These are phyloP conservation scores for Mucor circinelloides DNA, from an alignment of 371 early-diverging fungal genomes.

Conservation along the genomic window DNA sequence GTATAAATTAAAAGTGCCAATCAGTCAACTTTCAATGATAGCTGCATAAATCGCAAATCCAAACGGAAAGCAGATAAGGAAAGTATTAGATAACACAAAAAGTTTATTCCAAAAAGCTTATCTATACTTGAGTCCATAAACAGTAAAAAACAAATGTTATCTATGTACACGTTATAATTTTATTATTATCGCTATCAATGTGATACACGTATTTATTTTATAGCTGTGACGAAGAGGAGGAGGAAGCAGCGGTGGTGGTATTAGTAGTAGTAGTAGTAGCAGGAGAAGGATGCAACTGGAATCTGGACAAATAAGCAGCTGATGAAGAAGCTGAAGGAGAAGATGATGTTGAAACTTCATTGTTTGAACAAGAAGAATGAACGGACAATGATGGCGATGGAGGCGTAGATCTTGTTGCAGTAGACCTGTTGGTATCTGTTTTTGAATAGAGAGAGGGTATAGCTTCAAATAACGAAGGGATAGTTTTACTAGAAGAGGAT, in stretches of 20 bases:
- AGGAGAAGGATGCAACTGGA: background rate
- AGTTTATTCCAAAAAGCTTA: background rate
- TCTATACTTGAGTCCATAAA: background rate
- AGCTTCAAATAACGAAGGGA: constrained; percentile 21
- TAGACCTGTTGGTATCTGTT: background rate
- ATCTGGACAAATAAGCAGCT: background rate
- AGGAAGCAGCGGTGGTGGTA: background rate
- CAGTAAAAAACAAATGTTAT: background rate
- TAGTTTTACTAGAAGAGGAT: constrained; percentile 1
- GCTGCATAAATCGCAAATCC: background rate
- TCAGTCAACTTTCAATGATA: background rate
- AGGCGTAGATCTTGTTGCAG: background rate
- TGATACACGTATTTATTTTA: background rate
- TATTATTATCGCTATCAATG: background rate
- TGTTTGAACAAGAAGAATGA: background rate
- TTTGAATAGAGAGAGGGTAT: constrained; percentile 18
- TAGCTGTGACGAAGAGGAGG: background rate
- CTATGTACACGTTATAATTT: background rate
- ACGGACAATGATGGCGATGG: background rate
- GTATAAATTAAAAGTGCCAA: background rate
- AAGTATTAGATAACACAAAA: background rate
- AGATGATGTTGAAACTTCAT: background rate
- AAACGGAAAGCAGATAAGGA: background rate
- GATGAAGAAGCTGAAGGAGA: background rate
- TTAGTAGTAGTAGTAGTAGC: background rate